Conservation (phyloP, 768 basidiomycete species). For the Mrakia hoshinonis region DNA sequence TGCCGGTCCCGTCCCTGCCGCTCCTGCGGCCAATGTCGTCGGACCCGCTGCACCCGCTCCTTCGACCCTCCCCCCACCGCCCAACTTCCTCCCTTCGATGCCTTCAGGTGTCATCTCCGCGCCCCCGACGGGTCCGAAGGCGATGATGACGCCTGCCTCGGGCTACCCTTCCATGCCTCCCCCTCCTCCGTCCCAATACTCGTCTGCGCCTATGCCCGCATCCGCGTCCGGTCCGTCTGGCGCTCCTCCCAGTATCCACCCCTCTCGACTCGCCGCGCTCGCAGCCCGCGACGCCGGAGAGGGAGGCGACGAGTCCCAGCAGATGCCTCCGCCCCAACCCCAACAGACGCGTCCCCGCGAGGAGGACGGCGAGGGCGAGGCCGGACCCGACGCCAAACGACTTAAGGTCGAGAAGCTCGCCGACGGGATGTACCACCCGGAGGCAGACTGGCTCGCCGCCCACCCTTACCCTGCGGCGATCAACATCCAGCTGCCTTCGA, state of each 20-base stretch:
- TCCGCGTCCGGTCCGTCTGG: constrained; percentile 37
- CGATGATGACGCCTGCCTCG: constrained; percentile 24
- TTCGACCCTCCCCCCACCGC: constrained; percentile 11
- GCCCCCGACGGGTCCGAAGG: constrained; percentile 32
- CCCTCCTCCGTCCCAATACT: constrained; percentile 47
- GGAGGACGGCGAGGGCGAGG: constrained; percentile 67
- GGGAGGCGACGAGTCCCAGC: background rate
- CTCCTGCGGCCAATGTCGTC: background rate
- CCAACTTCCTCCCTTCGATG: constrained; percentile 3
- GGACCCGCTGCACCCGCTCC: background rate
- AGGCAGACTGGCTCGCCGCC: constrained; percentile 72
- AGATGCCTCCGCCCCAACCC: constrained; percentile 26
- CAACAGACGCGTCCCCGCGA: constrained; percentile 53
- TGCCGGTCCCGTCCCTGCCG: constrained; percentile 19
- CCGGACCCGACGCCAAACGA: constrained; percentile 73
- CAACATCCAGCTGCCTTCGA: constrained; percentile 66
- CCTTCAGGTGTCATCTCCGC: constrained; percentile 21
- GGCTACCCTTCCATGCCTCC: background rate
- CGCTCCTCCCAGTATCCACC: constrained; percentile 56
- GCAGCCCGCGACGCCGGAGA: constrained; percentile 46
- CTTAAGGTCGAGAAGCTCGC: constrained; percentile 78
- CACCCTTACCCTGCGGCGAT: constrained; percentile 87
- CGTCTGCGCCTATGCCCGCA: constrained; percentile 67
- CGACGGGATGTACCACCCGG: constrained; percentile 69
- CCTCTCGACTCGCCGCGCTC: constrained; percentile 56